Evolutionary conservation across 2,329 filamentous ascomycete genomes (phyloP), one percentile per base, ranked within the genome.

Genomic region (Apiospora saccharicola): DNA sequence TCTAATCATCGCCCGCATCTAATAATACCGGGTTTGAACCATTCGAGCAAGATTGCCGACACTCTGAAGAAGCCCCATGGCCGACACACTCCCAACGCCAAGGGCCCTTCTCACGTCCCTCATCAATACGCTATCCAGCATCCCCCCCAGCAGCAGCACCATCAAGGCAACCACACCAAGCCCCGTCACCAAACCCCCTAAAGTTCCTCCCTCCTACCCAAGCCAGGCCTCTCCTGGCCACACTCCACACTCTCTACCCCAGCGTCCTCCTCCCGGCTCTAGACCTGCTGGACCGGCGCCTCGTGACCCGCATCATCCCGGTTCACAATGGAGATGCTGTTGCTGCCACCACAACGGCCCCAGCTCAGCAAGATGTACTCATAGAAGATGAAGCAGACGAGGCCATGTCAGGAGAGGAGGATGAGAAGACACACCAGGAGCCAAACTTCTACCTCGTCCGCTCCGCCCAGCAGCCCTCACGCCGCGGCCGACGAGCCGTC

Each of bases 231-330:
- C 83, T 93, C 22, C 85, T 98, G n/a, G 85, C 94, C 1, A 94
- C 94, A 0, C 88, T 98, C 0, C 95, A 98, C 83, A 93, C 94
- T 46, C 84, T 98, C 19, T 97, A 97, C 78, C 95, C 95, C 0
- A 90, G 90, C 74, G 89, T 94, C 71, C 84, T 98, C 1, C 90
- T 98, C 0, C 93, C 94, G 3, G 94, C 96, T 0, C 87, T 99
- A 3, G 95, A 98, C 81, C 87, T 98, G 0, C 87, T 99, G 0
- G 96, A 99, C 81, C 89, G 94, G 37, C 84, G 88, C 3, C 88
- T 96, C 0, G 90, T 98, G 46, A 90, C 86, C 7, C 87, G 90
- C 1, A 81, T 91, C 5, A 68, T 87, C 22, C 61, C 80, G 13
- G 53, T 73, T 44, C 4, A 4, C 14, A 14, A 22, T 7, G 5